Percentiles rank a stretch among this genome's conserved stretches.
Conservation (phyloP, 2,329 filamentous ascomycete genomes). For the Xylariaceae sp. region DNA sequence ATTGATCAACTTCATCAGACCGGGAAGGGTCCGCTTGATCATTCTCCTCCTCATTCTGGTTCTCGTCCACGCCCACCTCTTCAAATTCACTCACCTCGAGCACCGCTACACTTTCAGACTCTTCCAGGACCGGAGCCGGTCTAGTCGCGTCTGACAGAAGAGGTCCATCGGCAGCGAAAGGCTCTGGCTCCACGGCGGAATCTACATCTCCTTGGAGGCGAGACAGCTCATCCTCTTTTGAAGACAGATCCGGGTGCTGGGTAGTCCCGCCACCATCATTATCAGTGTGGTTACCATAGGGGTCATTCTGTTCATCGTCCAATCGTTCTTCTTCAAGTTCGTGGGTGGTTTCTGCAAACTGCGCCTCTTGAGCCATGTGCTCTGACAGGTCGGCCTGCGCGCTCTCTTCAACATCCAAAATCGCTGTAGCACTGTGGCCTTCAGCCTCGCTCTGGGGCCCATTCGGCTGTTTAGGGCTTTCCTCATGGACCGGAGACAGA, state of each 20-base stretch:
- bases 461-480: neutral
- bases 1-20: conserved; percentile 8
- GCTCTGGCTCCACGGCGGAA: conserved; percentile 9
- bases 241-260: neutral
- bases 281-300: neutral
- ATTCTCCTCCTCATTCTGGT: neutral
- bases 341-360: too few relatives aligned
- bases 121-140: neutral
- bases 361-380: too few relatives aligned
- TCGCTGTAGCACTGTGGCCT: neutral
- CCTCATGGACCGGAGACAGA: neutral
- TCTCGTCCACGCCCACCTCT: neutral
- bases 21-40: conserved; percentile 1
- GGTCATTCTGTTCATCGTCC: conserved; percentile 2
- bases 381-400: too few relatives aligned
- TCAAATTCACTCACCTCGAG: too few relatives aligned
- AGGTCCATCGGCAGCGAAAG: conserved; percentile 4
- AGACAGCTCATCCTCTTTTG: conserved; percentile 3
- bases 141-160: conserved; percentile 1
- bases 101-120: neutral
- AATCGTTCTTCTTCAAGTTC: neutral
- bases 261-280: too few relatives aligned
- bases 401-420: neutral
- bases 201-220: neutral
- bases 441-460: conserved; percentile 1